Conservation (phyloP, 139 green algal species). For the Chlorella sp. region DNA sequence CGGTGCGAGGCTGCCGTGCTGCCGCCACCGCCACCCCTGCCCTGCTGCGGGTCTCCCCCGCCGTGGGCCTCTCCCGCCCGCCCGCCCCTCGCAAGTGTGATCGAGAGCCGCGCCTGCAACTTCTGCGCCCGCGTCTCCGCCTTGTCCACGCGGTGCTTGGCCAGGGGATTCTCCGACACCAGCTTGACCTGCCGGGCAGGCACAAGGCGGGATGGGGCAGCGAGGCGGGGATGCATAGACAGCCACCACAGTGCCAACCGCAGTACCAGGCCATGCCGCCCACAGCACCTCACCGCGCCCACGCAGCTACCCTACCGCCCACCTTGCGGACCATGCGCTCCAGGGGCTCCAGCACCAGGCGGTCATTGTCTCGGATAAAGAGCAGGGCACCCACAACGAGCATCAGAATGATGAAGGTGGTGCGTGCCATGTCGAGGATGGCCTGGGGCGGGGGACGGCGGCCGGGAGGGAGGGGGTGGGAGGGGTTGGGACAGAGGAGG, state of each 20-base stretch:
- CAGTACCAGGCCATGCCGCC: not conserved
- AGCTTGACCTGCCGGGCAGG: constrained; percentile 43
- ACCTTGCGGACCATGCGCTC: constrained; percentile 91
- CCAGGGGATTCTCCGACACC: constrained; percentile 67
- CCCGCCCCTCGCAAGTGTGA: too few relatives aligned
- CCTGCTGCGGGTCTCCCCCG: too few relatives aligned
- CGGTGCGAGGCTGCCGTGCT: too few relatives aligned
- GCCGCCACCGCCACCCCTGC: too few relatives aligned
- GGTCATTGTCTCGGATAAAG: constrained; percentile 82
- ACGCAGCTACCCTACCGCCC: not conserved
- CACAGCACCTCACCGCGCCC: too few relatives aligned
- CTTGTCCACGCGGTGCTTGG: too few relatives aligned
- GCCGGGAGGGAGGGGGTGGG: not conserved
- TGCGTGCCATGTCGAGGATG: constrained; percentile 80
- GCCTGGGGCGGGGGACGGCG: constrained; percentile 50
- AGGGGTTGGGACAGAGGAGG: not conserved
- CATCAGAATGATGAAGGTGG: constrained; percentile 87
- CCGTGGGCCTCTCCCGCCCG: too few relatives aligned
- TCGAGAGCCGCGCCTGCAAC: too few relatives aligned
- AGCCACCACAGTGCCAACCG: not conserved
- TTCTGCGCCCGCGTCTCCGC: too few relatives aligned
- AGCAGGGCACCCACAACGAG: constrained; percentile 75
- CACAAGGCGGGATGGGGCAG: not conserved
- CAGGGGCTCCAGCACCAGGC: constrained; percentile 87
- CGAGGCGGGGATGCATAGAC: not conserved